Conservation (phyloP, 1,284 basidiomycete species). For the Malassezia sp. region DNA sequence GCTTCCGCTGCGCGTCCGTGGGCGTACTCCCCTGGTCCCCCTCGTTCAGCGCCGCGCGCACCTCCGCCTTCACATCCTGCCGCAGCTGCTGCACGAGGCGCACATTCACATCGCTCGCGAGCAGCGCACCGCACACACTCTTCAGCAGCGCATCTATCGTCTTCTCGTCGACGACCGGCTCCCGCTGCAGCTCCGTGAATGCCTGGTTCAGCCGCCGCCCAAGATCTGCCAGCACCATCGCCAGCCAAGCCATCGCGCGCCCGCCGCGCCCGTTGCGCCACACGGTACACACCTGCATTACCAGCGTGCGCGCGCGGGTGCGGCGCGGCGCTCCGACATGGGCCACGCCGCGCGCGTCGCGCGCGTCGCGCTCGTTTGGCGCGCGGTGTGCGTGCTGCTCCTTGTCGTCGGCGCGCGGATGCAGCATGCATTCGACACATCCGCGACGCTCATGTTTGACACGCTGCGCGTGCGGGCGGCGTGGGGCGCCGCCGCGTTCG, state of each 20-base stretch:
- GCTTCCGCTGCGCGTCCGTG: conserved; percentile 34
- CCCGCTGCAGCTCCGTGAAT: conserved; percentile 74
- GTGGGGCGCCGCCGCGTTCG: conserved; percentile 26
- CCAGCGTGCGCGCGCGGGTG: neutral
- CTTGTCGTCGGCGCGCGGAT: conserved; percentile 17
- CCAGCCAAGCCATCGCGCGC: neutral
- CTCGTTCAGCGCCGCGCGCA: conserved; percentile 52
- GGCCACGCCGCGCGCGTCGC: neutral
- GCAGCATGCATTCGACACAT: conserved; percentile 33
- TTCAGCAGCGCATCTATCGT: conserved; percentile 59
- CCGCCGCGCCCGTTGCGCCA: neutral
- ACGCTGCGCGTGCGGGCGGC: conserved; percentile 12
- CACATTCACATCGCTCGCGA: conserved; percentile 97
- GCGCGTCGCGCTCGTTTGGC: conserved; percentile 8
- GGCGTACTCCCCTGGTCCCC: conserved; percentile 27
- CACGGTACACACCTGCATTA: neutral
- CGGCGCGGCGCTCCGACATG: conserved; percentile 3
- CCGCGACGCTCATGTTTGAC: conserved; percentile 22
- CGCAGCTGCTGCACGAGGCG: conserved; percentile 79
- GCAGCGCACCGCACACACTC: conserved; percentile 81
- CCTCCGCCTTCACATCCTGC: conserved; percentile 63
- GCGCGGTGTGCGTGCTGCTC: conserved; percentile 6
- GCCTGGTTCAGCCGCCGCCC: conserved; percentile 87
- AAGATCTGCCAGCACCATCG: conserved; percentile 90
- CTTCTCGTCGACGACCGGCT: conserved; percentile 65